Percentiles rank a stretch among this genome's conserved stretches.
phyloP scores from a whole-genome alignment of 164 flowering plant genomes.

The Buxus sempervirens region DNA sequence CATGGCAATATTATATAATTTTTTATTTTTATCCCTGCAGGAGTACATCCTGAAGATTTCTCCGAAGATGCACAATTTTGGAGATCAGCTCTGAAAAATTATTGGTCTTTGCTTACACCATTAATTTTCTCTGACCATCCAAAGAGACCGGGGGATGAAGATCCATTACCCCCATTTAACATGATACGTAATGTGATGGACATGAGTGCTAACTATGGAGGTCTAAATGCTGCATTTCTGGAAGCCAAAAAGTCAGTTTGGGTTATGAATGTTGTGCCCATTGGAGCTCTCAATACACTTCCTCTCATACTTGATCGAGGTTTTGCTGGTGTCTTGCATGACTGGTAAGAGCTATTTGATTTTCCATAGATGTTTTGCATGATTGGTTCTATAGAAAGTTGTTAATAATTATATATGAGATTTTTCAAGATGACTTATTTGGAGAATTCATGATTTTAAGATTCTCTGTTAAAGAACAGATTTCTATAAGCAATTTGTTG shows the following conservation, averaged over 20 bases:
- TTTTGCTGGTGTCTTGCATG: constrained; percentile 82
- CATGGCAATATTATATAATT: constrained; percentile 5
- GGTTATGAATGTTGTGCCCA: constrained; percentile 97
- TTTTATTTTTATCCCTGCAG: constrained; percentile 41
- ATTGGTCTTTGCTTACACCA: constrained; percentile 96
- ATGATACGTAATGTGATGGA: constrained; percentile 98
- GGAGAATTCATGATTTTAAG: neutral
- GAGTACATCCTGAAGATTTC: constrained; percentile 67
- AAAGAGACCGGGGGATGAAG: constrained; percentile 97
- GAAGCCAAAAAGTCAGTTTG: constrained; percentile 74
- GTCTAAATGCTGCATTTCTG: constrained; percentile 79
- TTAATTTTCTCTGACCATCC: constrained; percentile 98
- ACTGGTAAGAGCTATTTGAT: constrained; percentile 58
- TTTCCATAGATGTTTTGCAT: neutral
- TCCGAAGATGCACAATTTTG: constrained; percentile 60
- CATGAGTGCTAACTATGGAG: constrained; percentile 93
- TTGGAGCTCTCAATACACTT: constrained; percentile 59
- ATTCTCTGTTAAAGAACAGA: neutral
- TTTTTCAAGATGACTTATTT: neutral
- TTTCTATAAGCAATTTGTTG: neutral
- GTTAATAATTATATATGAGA: neutral
- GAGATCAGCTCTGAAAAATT: constrained; percentile 68
- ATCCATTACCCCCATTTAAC: constrained; percentile 92
- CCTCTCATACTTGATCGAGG: constrained; percentile 84
- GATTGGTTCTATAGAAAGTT: neutral